Base-by-base conservation (phyloP, 345 rosid genomes). In the Euphorbia tirucalli region DNA sequence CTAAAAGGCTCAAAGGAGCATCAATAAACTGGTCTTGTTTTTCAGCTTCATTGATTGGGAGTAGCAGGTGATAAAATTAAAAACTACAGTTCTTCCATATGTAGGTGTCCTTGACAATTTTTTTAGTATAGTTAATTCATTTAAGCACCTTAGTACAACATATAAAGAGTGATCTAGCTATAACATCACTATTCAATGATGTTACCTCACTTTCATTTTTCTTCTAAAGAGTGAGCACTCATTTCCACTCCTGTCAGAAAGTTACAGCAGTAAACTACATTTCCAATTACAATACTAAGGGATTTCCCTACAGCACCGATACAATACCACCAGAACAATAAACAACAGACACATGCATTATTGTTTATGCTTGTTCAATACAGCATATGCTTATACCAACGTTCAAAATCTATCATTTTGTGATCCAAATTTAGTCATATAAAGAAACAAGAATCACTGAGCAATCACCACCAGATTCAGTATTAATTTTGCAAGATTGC, bases 331-430 rank as follows among this genome's bases (percentile, higher is more conserved):
- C 22, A 2, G 50, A 1, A 37, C 24, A 21, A 63, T 16, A 39
- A 37, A 22, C 49, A 19, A 59, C 22, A 21, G 19, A 62, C 8
- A 61, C 5, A 35, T 18, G 46, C 44, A 35, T n/a, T 7, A 4
- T n/a, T 22, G 16, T 15, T 39, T 63, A 37, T 63, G 48, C 67
- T 37, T 63, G 50, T 22, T 63, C 67, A 39, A 41, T 30, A 39
- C 11, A 31, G 44, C 31, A 3, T 39, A 19, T 63, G n/a, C 28
- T 64, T 41, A 11, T 63, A 16, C 30, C 18, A 39, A n/a, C 6
- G 9, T 62, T 62, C 27, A 37, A 3, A 62, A 62, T 18, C 39
- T 62, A 5, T 7, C 22, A 0, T n/a, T 31, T 62, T 62, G n/a
- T 62, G 11, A 14, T 32, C 13, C 15, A 1, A 25, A 57, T 10